phyloP scores from a whole-genome alignment of 1,284 basidiomycete genomes.

The Schizophyllum amplum region DNA sequence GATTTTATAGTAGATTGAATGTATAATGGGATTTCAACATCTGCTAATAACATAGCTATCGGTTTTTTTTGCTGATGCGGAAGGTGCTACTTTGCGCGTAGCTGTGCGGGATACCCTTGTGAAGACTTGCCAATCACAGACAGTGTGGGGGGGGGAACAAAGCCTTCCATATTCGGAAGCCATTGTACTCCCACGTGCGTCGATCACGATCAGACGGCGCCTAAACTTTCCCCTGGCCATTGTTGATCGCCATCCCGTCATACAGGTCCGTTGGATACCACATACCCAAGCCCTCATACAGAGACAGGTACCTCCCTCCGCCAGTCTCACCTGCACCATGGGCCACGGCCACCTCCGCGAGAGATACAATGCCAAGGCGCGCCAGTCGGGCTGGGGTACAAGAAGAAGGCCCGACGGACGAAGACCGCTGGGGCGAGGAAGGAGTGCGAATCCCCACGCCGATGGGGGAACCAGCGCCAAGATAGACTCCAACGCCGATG shows the following conservation, averaged over 20 bases:
- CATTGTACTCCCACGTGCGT: not conserved
- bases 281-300: too few species aligned
- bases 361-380: conserved; percentile 54
- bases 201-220: not conserved
- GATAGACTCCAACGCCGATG: conserved; percentile 49
- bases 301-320: too few species aligned
- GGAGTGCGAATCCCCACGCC: too few species aligned
- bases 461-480: conserved; percentile 11
- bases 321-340: too few species aligned
- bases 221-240: not conserved
- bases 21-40: not conserved
- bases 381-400: conserved; percentile 47
- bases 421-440: conserved; percentile 12
- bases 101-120: too few species aligned
- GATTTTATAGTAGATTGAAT: not conserved
- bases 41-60: not conserved
- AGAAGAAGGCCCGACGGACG: conserved; percentile 22
- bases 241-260: not conserved
- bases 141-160: too few species aligned
- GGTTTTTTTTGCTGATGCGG: too few species aligned
- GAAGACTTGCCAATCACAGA: too few species aligned
- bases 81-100: too few species aligned
- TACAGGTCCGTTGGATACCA: too few species aligned
- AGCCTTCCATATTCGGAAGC: not conserved
- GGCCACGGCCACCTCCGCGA: conserved; percentile 27